Conservation (phyloP, 1,139 yeast species). For the Magnusiomyces magnusii region DNA sequence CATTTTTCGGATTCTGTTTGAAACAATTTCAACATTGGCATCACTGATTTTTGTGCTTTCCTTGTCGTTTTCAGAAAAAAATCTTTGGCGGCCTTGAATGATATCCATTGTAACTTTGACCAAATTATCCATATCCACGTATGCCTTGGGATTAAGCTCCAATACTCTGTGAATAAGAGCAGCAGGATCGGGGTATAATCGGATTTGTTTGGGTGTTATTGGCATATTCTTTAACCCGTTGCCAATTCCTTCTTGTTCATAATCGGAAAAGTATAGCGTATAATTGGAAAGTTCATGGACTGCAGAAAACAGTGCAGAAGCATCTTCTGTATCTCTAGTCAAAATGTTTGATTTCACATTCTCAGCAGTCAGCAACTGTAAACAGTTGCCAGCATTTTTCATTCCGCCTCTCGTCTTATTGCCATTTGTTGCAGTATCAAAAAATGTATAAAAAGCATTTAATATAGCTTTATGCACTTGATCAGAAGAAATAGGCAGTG, state of each 20-base stretch:
- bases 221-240: slow-evolving; percentile 1
- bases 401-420: slow-evolving; percentile 27
- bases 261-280: slow-evolving; percentile 22
- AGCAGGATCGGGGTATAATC: slow-evolving; percentile 23
- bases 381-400: slow-evolving; percentile 27
- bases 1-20: slow-evolving; percentile 36
- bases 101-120: slow-evolving; percentile 23
- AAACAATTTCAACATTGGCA: background rate
- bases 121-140: slow-evolving; percentile 26
- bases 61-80: background rate
- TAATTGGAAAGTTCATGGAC: slow-evolving; percentile 28
- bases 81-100: slow-evolving; percentile 16
- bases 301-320: slow-evolving; percentile 25
- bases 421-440: slow-evolving; percentile 31
- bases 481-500: background rate
- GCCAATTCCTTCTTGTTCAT: slow-evolving; percentile 17
- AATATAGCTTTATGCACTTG: slow-evolving; percentile 10
- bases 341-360: slow-evolving; percentile 10
- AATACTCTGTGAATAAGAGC: slow-evolving; percentile 29
- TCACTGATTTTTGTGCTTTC: background rate
- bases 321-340: slow-evolving; percentile 15
- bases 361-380: slow-evolving; percentile 17
- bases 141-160: slow-evolving; percentile 29
- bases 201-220: slow-evolving; percentile 16
- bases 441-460: slow-evolving; percentile 26